phyloP scores from a whole-genome alignment of 2,329 filamentous ascomycete species.

The Cyphellophora attinorum region DNA sequence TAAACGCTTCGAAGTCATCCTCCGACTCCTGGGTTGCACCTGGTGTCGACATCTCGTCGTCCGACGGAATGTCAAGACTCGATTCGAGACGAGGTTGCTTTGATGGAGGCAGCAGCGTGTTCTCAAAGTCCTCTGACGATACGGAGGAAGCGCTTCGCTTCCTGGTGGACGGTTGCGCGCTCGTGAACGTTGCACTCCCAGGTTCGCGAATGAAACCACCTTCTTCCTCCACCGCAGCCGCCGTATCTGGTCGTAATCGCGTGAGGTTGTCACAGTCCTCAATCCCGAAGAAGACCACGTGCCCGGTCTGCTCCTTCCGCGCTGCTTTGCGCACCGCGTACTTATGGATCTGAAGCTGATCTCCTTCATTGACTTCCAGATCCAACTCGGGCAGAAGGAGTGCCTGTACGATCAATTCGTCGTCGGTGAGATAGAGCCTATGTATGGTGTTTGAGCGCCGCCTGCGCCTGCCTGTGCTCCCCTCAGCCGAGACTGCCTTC shows the following conservation, averaged over 20 bases:
- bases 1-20: conserved; percentile 13
- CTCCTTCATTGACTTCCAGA: conserved; percentile 11
- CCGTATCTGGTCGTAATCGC: too few species aligned
- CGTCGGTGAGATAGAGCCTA: conserved; percentile 20
- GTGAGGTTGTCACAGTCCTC: conserved; percentile 14
- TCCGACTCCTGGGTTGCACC: conserved; percentile 6
- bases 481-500: neutral
- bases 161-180: neutral
- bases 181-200: conserved; percentile 2
- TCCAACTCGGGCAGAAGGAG: conserved; percentile 15
- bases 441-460: conserved; percentile 1
- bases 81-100: neutral
- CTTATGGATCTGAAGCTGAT: conserved; percentile 15
- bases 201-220: conserved; percentile 9
- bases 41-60: conserved; percentile 3
- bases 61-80: neutral
- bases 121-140: too few species aligned
- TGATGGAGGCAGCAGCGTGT: too few species aligned
- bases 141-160: neutral
- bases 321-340: conserved; percentile 18
- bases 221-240: neutral
- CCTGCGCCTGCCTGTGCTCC: neutral
- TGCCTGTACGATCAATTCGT: conserved; percentile 21
- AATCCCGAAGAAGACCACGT: conserved; percentile 20
- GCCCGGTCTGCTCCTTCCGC: conserved; percentile 13